Percentiles rank a stretch among this genome's conserved stretches.
These are phyloP conservation scores for Spiraea crenata DNA, from an alignment of 331 rosid genomes.

Conservation along the genomic window DNA sequence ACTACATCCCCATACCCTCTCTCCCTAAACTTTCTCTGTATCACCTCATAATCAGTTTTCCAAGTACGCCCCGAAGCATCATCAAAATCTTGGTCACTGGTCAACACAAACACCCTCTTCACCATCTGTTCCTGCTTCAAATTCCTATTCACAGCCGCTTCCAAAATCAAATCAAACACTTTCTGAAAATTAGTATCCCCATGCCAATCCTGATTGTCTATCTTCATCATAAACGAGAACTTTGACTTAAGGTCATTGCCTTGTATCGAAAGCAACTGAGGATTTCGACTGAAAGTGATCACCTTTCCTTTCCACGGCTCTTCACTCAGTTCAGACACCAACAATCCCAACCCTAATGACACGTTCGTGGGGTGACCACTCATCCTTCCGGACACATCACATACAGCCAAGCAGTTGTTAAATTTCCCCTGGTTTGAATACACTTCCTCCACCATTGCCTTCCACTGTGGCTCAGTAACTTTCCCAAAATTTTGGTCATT, in stretches of 20 bases:
- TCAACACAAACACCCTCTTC: slow-evolving; percentile 62
- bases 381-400: slow-evolving; percentile 44
- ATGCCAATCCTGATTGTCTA: slow-evolving; percentile 34
- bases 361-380: slow-evolving; percentile 39
- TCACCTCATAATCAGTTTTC: slow-evolving; percentile 63
- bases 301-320: slow-evolving; percentile 77
- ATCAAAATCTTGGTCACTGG: slow-evolving; percentile 69
- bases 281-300: slow-evolving; percentile 44
- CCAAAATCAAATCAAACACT: slow-evolving; percentile 54
- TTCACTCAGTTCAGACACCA: slow-evolving; percentile 62
- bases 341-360: slow-evolving; percentile 50
- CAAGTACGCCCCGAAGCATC: slow-evolving; percentile 36
- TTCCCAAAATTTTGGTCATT: slow-evolving; percentile 25
- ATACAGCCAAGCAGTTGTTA: slow-evolving; percentile 44
- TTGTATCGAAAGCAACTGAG: slow-evolving; percentile 44
- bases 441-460: slow-evolving; percentile 47
- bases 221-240: slow-evolving; percentile 26
- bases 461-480: slow-evolving; percentile 63
- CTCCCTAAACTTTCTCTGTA: slow-evolving; percentile 44
- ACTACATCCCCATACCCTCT: slow-evolving; percentile 49
- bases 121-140: slow-evolving; percentile 53
- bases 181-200: slow-evolving; percentile 47
- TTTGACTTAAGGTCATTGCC: slow-evolving; percentile 46
- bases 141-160: slow-evolving; percentile 47
- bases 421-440: slow-evolving; percentile 36